These are phyloP conservation scores for Cladosporium sp. DNA, from an alignment of 2,329 filamentous ascomycete species.

Conservation along the genomic window DNA sequence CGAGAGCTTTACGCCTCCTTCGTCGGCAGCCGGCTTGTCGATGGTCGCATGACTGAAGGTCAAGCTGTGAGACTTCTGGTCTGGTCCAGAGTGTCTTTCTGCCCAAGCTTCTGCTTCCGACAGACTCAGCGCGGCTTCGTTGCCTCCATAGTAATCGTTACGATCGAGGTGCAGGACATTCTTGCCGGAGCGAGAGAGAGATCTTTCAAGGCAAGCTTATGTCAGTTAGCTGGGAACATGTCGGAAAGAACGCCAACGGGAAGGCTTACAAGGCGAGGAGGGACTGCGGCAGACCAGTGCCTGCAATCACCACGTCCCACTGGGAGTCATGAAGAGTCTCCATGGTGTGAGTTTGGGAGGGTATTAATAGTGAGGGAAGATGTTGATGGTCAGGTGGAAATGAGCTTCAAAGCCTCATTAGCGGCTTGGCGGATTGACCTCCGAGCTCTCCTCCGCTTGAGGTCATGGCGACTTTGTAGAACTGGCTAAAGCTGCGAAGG, in stretches of 20 bases:
- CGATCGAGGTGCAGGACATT: conserved; percentile 85
- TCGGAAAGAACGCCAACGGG: conserved; percentile 8
- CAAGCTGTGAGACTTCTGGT: not conserved
- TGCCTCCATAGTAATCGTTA: conserved; percentile 82
- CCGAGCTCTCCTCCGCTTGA: not conserved
- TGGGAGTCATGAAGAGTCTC: conserved; percentile 47
- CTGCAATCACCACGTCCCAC: conserved; percentile 52
- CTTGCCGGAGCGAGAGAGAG: conserved; percentile 86
- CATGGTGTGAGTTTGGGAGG: conserved; percentile 27
- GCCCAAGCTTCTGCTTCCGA: conserved; percentile 77
- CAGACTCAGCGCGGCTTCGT: conserved; percentile 80
- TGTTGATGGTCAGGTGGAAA: not conserved
- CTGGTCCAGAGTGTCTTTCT: conserved; percentile 31
- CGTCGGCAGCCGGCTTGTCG: conserved; percentile 25
- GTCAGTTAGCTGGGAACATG: conserved; percentile 60
- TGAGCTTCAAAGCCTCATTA: not conserved
- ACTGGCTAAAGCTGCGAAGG: not conserved
- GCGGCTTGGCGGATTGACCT: not conserved
- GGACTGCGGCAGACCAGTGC: conserved; percentile 51
- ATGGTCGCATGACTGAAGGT: conserved; percentile 33
- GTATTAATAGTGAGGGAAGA: conserved; percentile 6
- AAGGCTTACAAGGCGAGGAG: conserved; percentile 50
- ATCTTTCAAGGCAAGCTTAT: conserved; percentile 60
- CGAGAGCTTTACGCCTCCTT: conserved; percentile 43
- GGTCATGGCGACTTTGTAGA: not conserved